Evolutionary conservation across 345 rosid genomes (phyloP).

Genomic region (Firmiana major): DNA sequence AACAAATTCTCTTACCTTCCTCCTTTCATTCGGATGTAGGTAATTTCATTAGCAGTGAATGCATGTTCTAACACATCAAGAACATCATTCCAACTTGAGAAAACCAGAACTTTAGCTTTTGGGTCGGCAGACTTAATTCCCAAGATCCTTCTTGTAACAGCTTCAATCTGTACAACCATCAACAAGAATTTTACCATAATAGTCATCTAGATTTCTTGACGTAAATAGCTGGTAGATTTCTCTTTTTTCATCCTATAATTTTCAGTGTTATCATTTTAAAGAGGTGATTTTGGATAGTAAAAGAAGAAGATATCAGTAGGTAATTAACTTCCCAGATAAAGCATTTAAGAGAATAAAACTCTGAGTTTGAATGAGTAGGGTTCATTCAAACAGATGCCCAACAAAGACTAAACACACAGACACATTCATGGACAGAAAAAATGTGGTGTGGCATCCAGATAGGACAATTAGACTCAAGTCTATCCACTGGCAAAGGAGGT

Average conservation of each 20-base stretch:
- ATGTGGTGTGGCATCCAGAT: not conserved
- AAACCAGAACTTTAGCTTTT: conserved; percentile 81
- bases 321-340: not conserved
- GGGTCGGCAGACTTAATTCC: conserved; percentile 77
- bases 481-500: not conserved
- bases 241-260: not conserved
- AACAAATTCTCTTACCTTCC: conserved; percentile 59
- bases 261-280: not conserved
- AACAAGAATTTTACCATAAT: conserved; percentile 18
- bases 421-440: not conserved
- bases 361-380: not conserved
- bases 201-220: not conserved
- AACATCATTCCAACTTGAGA: conserved; percentile 98
- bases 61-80: conserved; percentile 95
- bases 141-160: conserved; percentile 79
- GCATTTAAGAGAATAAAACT: not conserved
- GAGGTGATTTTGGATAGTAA: not conserved
- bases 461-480: not conserved
- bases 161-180: conserved; percentile 66
- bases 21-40: conserved; percentile 85
- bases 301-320: not conserved
- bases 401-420: not conserved
- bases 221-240: not conserved
- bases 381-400: not conserved
- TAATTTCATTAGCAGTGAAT: conserved; percentile 57